Percentiles rank a stretch among this genome's conserved stretches.
Conservation (phyloP, 805 yeast species). For the Candida ulmi region DNA sequence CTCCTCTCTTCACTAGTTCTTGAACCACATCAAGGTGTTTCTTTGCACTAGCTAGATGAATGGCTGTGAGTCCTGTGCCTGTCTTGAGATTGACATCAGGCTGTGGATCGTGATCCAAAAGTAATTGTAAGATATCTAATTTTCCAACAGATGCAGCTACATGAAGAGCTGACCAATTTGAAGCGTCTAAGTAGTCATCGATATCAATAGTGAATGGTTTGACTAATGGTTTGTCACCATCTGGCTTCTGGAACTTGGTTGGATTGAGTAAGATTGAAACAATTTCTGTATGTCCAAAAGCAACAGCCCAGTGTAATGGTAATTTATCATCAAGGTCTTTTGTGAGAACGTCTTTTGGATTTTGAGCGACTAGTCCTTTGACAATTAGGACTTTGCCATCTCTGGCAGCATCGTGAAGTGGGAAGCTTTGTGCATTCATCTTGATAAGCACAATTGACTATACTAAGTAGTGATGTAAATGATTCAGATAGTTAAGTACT, state of each 20-base stretch:
- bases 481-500: too few relatives aligned
- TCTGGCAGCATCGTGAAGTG: conserved; percentile 60
- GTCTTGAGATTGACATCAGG: conserved; percentile 63
- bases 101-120: conserved; percentile 45
- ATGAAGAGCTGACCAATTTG: conserved; percentile 89
- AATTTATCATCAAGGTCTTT: conserved; percentile 73
- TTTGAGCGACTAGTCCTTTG: conserved; percentile 35
- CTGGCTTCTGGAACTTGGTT: conserved; percentile 16
- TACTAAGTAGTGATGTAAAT: too few relatives aligned
- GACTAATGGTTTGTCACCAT: conserved; percentile 6
- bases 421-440: conserved; percentile 1
- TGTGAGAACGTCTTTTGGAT: conserved; percentile 41
- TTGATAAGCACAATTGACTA: too few relatives aligned
- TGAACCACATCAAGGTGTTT: conserved; percentile 49
- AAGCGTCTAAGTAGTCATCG: conserved; percentile 62
- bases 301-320: conserved; percentile 86
- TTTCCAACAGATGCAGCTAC: conserved; percentile 76
- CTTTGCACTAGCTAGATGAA: conserved; percentile 76
- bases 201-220: conserved; percentile 44
- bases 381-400: conserved; percentile 52
- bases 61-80: conserved; percentile 62
- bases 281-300: conserved; percentile 50
- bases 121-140: conserved; percentile 39
- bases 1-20: conserved; percentile 46
- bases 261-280: conserved; percentile 40